A percentile compares a stretch with the other conserved stretches of the same genome.
phyloP scores from a whole-genome alignment of 441 rosid genomes.

The Erodium texanum region DNA sequence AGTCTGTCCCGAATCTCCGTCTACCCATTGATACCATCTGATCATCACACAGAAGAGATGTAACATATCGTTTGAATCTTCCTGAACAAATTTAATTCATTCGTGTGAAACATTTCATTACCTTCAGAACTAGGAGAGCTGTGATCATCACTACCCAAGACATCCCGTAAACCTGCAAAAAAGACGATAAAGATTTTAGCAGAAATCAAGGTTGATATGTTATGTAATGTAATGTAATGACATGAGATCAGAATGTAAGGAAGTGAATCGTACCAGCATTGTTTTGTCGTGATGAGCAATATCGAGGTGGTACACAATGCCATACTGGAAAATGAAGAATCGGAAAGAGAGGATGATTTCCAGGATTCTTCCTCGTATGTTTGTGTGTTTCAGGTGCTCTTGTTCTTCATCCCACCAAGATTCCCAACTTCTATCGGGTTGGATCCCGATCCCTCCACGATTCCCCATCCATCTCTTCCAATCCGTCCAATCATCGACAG shows the following conservation, averaged over 20 bases:
- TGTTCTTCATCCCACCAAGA: conserved; percentile 97
- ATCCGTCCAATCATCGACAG: conserved; percentile 93
- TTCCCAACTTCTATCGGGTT: conserved; percentile 73
- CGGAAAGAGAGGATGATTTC: conserved; percentile 72
- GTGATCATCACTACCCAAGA: conserved; percentile 73
- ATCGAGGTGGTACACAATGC: conserved; percentile 89
- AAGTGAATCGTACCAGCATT: conserved; percentile 40
- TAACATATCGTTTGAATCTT: neutral
- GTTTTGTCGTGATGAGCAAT: conserved; percentile 55
- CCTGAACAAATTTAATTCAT: neutral
- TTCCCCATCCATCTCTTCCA: conserved; percentile 98
- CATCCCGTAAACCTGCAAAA: conserved; percentile 65
- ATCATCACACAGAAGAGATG: conserved; percentile 9
- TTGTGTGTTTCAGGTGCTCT: conserved; percentile 66
- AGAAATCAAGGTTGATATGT: conserved; percentile 1
- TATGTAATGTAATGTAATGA: neutral
- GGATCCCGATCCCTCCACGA: conserved; percentile 89
- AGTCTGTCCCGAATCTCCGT: conserved; percentile 61
- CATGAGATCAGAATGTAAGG: neutral
- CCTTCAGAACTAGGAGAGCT: conserved; percentile 72
- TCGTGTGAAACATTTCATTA: conserved; percentile 19
- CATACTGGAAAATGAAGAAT: conserved; percentile 83
- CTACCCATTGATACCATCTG: conserved; percentile 93
- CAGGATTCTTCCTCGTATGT: conserved; percentile 55
- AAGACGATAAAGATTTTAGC: conserved; percentile 4